These are phyloP conservation scores for Leccinum griseonigrum DNA, from an alignment of 1,284 basidiomycete species.

Conservation along the genomic window DNA sequence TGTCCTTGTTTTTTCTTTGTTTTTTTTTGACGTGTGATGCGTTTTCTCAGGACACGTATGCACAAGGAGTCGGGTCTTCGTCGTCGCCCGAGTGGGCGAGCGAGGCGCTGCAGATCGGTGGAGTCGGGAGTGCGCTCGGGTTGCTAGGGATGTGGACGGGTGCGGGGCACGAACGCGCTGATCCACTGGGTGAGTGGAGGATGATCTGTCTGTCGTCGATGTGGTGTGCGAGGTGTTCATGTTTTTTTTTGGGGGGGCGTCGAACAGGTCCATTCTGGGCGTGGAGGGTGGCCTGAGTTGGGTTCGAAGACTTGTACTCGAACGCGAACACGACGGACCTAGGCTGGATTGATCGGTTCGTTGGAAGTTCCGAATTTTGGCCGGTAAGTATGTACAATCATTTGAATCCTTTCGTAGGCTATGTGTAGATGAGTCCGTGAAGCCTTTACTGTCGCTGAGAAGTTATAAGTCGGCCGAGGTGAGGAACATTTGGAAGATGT, in stretches of 20 bases:
- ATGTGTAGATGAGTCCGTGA: neutral
- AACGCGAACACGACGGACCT: too few relatives aligned
- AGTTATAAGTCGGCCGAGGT: too few relatives aligned
- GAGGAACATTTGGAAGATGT: too few relatives aligned
- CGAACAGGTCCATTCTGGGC: conserved; percentile 44
- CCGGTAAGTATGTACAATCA: neutral
- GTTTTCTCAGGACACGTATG: conserved; percentile 24
- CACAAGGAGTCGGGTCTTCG: conserved; percentile 18
- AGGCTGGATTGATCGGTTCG: neutral
- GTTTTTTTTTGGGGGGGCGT: neutral
- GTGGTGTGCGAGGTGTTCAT: neutral
- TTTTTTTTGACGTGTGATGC: conserved; percentile 5
- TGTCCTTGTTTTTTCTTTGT: neutral
- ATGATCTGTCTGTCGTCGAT: neutral
- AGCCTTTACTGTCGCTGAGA: too few relatives aligned
- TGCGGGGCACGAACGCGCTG: conserved; percentile 44
- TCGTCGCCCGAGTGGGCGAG: conserved; percentile 46
- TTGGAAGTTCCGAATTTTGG: neutral
- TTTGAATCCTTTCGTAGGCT: neutral
- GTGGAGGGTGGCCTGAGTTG: conserved; percentile 44
- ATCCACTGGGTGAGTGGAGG: conserved; percentile 45
- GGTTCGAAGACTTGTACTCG: neutral
- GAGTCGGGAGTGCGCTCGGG: conserved; percentile 49
- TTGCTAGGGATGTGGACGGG: conserved; percentile 62
- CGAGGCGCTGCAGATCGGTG: conserved; percentile 57